Percentiles rank a stretch among this genome's conserved stretches.
These are phyloP conservation scores for Penicillium malachiteum DNA, from an alignment of 495 filamentous ascomycete species.

Conservation along the genomic window DNA sequence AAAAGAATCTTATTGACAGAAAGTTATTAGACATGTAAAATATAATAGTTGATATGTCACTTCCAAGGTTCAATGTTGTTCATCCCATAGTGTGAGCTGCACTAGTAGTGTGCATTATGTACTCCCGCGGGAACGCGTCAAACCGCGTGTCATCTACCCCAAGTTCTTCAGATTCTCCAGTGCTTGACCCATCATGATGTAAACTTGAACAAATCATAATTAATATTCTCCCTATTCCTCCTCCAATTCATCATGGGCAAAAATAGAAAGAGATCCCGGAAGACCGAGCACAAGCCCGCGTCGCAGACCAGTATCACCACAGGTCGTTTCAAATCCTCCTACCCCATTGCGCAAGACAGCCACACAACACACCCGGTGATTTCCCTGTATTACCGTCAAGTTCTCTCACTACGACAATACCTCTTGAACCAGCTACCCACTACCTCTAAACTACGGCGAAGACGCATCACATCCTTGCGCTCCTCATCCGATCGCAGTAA, in stretches of 20 bases:
- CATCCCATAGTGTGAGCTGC: too few species aligned
- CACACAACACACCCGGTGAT: conserved; percentile 61
- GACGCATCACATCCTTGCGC: conserved; percentile 45
- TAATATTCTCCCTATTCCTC: background rate
- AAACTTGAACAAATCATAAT: background rate
- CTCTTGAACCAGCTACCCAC: conserved; percentile 53
- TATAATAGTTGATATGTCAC: too few species aligned
- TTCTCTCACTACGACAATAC: conserved; percentile 71
- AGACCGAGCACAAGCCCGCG: conserved; percentile 22
- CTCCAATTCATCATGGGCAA: conserved; percentile 33
- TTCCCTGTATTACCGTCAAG: conserved; percentile 66
- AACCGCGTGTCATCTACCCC: background rate
- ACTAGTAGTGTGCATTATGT: background rate
- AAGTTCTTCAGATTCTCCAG: background rate
- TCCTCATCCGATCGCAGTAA: conserved; percentile 3
- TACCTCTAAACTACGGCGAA: conserved; percentile 52
- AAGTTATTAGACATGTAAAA: too few species aligned
- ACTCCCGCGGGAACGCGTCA: background rate
- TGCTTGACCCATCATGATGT: background rate
- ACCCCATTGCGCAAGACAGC: conserved; percentile 12
- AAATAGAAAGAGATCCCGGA: conserved; percentile 45
- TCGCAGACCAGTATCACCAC: conserved; percentile 21
- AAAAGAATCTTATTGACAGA: too few species aligned
- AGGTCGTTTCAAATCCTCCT: conserved; percentile 17
- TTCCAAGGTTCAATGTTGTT: too few species aligned